A percentile compares a stretch with the other conserved stretches of the same genome.
phyloP scores from a whole-genome alignment of 2,329 filamentous ascomycete species.

The Hypoxylon sp. region DNA sequence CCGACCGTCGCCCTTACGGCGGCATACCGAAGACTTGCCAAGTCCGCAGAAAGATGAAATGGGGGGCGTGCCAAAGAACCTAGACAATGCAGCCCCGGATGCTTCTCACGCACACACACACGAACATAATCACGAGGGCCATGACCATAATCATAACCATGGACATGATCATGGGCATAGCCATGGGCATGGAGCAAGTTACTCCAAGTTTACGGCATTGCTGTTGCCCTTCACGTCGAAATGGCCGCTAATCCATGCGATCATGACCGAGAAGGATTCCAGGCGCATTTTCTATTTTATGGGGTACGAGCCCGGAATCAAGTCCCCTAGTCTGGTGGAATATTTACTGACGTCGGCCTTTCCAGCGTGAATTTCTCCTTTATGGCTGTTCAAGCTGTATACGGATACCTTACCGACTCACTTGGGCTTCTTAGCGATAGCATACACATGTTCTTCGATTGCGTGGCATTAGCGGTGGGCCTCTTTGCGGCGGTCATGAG shows the following conservation, averaged over 20 bases:
- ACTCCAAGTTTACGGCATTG: conserved; percentile 77
- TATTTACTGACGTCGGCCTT: conserved; percentile 17
- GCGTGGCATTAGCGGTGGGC: conserved; percentile 89
- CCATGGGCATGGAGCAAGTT: conserved; percentile 53
- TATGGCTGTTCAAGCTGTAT: conserved; percentile 94
- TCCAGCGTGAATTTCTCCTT: conserved; percentile 89
- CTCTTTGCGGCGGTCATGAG: conserved; percentile 93
- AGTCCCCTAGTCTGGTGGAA: conserved; percentile 15
- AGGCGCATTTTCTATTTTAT: conserved; percentile 98
- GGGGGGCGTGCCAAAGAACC: conserved; percentile 32
- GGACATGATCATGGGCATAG: conserved; percentile 41
- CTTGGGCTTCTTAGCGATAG: conserved; percentile 96
- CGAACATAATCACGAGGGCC: conserved; percentile 39
- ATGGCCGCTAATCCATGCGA: conserved; percentile 84
- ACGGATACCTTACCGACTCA: conserved; percentile 93
- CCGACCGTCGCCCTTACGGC: conserved; percentile 50
- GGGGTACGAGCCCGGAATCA: conserved; percentile 66
- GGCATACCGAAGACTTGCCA: conserved; percentile 44
- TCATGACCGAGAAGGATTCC: conserved; percentile 91
- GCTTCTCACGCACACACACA: conserved; percentile 42
- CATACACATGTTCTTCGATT: conserved; percentile 99
- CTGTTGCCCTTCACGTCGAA: conserved; percentile 76
- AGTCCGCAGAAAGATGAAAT: conserved; percentile 39
- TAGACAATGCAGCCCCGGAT: conserved; percentile 27
- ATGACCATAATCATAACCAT: conserved; percentile 45